These are phyloP conservation scores for Lichtheimia ramosa DNA, from an alignment of 371 early-diverging fungal genomes.

Conservation along the genomic window DNA sequence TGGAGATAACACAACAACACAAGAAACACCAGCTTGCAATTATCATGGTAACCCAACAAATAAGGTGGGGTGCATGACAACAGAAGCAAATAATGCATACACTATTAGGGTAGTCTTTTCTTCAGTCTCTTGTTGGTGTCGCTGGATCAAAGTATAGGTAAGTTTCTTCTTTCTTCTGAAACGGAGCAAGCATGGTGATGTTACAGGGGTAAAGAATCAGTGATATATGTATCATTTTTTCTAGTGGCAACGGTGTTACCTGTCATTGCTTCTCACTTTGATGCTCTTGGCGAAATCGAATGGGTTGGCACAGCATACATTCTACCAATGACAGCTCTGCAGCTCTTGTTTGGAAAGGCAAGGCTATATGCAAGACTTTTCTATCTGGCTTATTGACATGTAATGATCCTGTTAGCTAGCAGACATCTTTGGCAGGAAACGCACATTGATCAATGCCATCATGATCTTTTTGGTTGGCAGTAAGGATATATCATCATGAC, in stretches of 20 bases:
- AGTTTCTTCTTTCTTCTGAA: background rate
- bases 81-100: no score
- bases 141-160: slow-evolving; percentile 16
- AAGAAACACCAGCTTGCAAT: no score
- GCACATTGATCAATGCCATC: slow-evolving; percentile 29
- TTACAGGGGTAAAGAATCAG: no score
- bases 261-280: slow-evolving; percentile 36
- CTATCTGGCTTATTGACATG: background rate
- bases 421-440: slow-evolving; percentile 12
- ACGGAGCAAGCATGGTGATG: no score
- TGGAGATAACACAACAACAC: no score
- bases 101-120: slow-evolving; percentile 3
- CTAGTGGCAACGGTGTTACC: slow-evolving; percentile 35
- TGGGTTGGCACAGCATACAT: slow-evolving; percentile 61
- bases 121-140: slow-evolving; percentile 12
- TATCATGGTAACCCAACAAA: no score
- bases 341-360: slow-evolving; percentile 40
- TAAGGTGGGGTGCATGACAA: no score
- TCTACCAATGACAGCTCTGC: slow-evolving; percentile 40
- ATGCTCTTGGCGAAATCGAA: slow-evolving; percentile 55
- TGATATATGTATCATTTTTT: no score
- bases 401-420: background rate
- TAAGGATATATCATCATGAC: background rate
- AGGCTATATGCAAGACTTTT: background rate
- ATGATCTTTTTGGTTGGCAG: slow-evolving; percentile 59